These are phyloP conservation scores for Echites panduratus DNA, from an alignment of 257 asterid species.

Conservation along the genomic window DNA sequence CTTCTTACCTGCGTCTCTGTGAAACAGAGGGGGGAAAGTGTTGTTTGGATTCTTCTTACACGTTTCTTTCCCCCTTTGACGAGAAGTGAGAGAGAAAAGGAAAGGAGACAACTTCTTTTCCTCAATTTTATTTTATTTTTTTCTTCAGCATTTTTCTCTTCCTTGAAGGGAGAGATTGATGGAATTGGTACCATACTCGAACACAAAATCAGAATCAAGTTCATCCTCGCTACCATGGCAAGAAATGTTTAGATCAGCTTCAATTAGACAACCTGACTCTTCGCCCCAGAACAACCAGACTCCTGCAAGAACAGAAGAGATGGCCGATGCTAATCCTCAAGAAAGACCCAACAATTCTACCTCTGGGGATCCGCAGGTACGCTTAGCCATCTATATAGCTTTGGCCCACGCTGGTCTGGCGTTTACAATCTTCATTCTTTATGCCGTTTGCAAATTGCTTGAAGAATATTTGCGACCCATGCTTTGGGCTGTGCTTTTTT, in stretches of 20 bases:
- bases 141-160: slow-evolving; percentile 8
- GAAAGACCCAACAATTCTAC: slow-evolving; percentile 24
- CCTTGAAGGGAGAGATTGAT: slow-evolving; percentile 20
- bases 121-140: not conserved
- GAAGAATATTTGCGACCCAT: slow-evolving; percentile 80
- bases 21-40: not conserved
- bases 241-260: slow-evolving; percentile 98
- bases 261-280: slow-evolving; percentile 63
- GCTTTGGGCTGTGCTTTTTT: slow-evolving; percentile 89
- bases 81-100: not conserved
- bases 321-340: slow-evolving; percentile 1
- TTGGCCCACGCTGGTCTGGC: slow-evolving; percentile 96
- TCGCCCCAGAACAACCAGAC: slow-evolving; percentile 24
- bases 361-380: slow-evolving; percentile 80
- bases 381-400: slow-evolving; percentile 89
- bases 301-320: slow-evolving; percentile 18
- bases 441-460: slow-evolving; percentile 66
- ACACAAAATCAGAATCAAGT: slow-evolving; percentile 47
- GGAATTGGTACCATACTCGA: slow-evolving; percentile 62
- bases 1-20: not conserved
- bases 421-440: slow-evolving; percentile 54
- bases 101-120: slow-evolving; percentile 2
- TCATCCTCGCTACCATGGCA: slow-evolving; percentile 61
- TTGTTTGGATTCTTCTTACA: not conserved
- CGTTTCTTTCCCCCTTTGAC: not conserved